These are phyloP conservation scores for Clarireedia hainanense DNA, from an alignment of 2,329 filamentous ascomycete species.

Conservation along the genomic window DNA sequence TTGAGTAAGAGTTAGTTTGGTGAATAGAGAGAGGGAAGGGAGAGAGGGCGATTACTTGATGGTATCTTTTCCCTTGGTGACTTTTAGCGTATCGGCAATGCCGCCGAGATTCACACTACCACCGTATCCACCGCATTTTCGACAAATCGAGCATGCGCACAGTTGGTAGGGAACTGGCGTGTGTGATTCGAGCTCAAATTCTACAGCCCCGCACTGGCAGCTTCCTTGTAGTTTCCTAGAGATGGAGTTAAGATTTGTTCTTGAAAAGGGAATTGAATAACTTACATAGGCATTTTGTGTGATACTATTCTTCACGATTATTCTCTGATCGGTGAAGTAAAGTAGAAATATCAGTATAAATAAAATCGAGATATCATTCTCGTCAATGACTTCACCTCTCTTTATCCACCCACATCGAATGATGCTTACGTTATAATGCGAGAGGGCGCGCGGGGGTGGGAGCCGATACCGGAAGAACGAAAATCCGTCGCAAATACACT, in stretches of 20 bases:
- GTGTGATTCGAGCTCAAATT: slow-evolving; percentile 37
- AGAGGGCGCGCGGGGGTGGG: neutral
- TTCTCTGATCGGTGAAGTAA: no score
- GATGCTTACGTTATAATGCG: neutral
- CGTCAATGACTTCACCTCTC: neutral
- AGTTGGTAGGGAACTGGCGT: slow-evolving; percentile 41
- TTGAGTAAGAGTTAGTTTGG: slow-evolving; percentile 12
- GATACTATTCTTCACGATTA: no score
- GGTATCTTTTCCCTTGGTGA: slow-evolving; percentile 34
- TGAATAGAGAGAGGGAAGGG: neutral
- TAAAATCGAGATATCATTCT: neutral
- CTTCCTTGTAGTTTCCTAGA: slow-evolving; percentile 39
- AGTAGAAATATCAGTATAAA: neutral
- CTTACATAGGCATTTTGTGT: slow-evolving; percentile 1
- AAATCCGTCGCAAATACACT: neutral
- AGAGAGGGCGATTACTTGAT: slow-evolving; percentile 33
- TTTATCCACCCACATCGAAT: neutral
- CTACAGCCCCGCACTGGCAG: slow-evolving; percentile 40
- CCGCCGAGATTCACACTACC: slow-evolving; percentile 40
- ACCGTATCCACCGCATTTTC: slow-evolving; percentile 37
- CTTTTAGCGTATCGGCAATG: slow-evolving; percentile 34
- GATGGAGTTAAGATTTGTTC: neutral
- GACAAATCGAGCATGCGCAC: slow-evolving; percentile 41
- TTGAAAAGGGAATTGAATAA: neutral
- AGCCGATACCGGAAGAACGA: neutral